Conservation (phyloP, 1,284 basidiomycete species). For the Mycosarcoma maydis region DNA sequence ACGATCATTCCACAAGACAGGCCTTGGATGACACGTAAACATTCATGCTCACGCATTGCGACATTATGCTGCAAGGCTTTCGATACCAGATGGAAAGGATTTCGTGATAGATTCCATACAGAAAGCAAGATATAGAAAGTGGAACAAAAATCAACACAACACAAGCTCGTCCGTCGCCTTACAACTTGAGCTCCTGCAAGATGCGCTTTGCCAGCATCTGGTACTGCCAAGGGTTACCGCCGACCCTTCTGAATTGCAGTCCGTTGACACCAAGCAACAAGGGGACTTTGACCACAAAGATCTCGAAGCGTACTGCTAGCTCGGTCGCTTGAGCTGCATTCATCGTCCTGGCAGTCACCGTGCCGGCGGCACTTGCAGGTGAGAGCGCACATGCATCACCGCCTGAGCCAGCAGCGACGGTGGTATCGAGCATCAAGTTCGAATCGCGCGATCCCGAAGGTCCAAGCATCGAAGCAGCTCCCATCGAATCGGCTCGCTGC, state of each 20-base stretch:
- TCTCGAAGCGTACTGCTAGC: conserved; percentile 62
- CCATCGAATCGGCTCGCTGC: conserved; percentile 50
- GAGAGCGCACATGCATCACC: conserved; percentile 7
- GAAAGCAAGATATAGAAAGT: too few species aligned
- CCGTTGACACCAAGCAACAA: conserved; percentile 88
- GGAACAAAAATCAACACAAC: too few species aligned
- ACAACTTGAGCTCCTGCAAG: conserved; percentile 86
- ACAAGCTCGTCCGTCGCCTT: too few species aligned
- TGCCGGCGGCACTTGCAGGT: neutral
- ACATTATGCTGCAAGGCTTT: too few species aligned
- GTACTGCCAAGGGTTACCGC: conserved; percentile 91
- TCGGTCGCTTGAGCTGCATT: conserved; percentile 45
- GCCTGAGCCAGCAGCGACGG: neutral
- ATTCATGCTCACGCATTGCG: too few species aligned
- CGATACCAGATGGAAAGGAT: too few species aligned
- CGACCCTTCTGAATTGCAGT: conserved; percentile 90
- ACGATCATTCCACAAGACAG: too few species aligned
- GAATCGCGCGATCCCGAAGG: conserved; percentile 33
- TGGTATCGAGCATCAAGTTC: conserved; percentile 30
- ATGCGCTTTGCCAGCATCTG: conserved; percentile 96
- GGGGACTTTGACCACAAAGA: conserved; percentile 71
- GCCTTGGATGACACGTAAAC: too few species aligned
- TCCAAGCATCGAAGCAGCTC: conserved; percentile 25
- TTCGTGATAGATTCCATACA: too few species aligned
- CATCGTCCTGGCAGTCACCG: conserved; percentile 37